These are phyloP conservation scores for Puccinia coronata DNA, from an alignment of 1,284 basidiomycete genomes.

Conservation along the genomic window DNA sequence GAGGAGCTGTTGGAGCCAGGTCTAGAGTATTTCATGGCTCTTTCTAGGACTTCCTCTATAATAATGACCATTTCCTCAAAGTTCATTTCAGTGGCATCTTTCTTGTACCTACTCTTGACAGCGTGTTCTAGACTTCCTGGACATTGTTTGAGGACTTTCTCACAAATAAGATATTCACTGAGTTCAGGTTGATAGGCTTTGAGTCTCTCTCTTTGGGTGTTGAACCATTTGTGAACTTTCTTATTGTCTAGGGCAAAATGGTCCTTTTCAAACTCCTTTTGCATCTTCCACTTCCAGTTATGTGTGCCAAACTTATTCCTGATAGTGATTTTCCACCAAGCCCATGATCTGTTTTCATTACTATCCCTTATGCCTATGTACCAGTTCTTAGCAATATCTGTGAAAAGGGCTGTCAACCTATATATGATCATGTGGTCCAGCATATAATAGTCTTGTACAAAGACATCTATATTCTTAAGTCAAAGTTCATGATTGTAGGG, in stretches of 20 bases:
- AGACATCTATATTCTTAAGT: not conserved
- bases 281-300: not conserved
- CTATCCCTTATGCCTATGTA: not conserved
- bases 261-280: not conserved
- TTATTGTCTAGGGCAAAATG: not conserved
- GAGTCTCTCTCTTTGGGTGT: not conserved
- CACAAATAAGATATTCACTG: not conserved
- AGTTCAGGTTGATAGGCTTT: not conserved
- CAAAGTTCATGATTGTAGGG: conserved; percentile 5
- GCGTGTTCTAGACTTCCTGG: not conserved
- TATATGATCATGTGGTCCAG: not conserved
- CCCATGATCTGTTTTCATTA: not conserved
- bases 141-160: not conserved
- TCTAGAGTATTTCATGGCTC: not conserved
- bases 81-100: not conserved
- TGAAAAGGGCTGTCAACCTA: not conserved
- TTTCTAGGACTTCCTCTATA: not conserved
- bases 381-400: not conserved
- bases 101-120: not conserved
- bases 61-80: conserved; percentile 9
- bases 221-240: not conserved
- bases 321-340: not conserved
- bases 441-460: not conserved
- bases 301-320: not conserved
- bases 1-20: no score